Base-by-base conservation (phyloP, 164 flowering plant genomes). In the Stephania yunnanensis region DNA sequence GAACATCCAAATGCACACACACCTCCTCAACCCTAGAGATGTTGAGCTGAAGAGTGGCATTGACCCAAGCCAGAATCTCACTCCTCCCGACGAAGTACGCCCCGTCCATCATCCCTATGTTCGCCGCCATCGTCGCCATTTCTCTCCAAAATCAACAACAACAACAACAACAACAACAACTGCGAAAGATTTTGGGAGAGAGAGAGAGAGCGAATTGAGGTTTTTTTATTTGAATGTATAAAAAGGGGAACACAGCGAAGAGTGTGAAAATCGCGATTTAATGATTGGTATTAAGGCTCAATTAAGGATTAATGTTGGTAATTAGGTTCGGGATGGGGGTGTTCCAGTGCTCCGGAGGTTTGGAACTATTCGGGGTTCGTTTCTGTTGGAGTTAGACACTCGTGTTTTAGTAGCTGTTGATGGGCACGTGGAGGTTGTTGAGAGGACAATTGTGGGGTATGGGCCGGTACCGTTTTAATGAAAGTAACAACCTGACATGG, bases 51-150 rank as follows among this genome's bases (percentile, higher is more conserved):
- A 94, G 94, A 55, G 92, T 82, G 67, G 85, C 87, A 73, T 94
- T 94, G 78, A 94, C 88, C 98, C 98, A 94, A 1, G 89, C 73
- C 64, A 94, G 79, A 70, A 94, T 86, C 85, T 92, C 98, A 77
- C 82, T 89, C 82, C 98, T 85, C 19, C 98, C 98, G 1, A 94
- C 98, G 65, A 94, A 92, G 80, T 92, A 94, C 2, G 97, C 98
- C 69, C 90, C 82, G 68, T 92, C 98, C 98, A 94, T 94, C 82
- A 91, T 91, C 74, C 97, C 97, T 8, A 89, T 90, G 69, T 86
- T 92, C 50, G 87, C 76, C 70, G 95, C 94, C 92, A 89, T 86
- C 72, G 73, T 55, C 77, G 77, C 79, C 81, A 81, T 77, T 55
- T 73, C 68, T 66, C 65, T 11, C 9, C 22, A 46, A 31, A 70